These are phyloP conservation scores for Anthracocystis panici-leucophaei DNA, from an alignment of 1,284 basidiomycete genomes.

Conservation along the genomic window DNA sequence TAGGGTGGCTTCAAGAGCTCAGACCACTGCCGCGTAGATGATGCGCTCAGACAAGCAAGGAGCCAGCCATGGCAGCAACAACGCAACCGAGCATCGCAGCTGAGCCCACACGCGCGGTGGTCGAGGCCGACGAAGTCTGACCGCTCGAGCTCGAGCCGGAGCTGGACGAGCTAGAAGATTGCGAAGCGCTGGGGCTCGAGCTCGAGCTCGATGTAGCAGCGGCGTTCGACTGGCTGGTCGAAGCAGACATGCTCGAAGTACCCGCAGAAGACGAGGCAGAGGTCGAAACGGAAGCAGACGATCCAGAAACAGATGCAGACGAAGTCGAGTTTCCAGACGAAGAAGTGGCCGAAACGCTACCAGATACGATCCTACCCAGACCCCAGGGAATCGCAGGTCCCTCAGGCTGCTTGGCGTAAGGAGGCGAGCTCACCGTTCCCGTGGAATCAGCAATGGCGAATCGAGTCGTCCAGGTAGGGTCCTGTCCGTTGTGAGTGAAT, in stretches of 20 bases:
- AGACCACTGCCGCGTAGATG: neutral
- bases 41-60: conserved; percentile 23
- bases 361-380: conserved; percentile 75
- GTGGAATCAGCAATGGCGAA: conserved; percentile 79
- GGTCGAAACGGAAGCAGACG: conserved; percentile 14
- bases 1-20: neutral
- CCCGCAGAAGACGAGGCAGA: conserved; percentile 14
- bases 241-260: conserved; percentile 11
- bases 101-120: conserved; percentile 20
- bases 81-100: conserved; percentile 41
- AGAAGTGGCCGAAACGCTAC: conserved; percentile 13
- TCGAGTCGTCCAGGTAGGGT: conserved; percentile 80
- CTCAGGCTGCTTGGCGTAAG: conserved; percentile 74
- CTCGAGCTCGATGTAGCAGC: conserved; percentile 14
- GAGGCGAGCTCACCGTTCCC: conserved; percentile 74
- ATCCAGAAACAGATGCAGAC: conserved; percentile 6
- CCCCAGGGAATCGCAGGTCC: conserved; percentile 78
- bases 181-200: conserved; percentile 17
- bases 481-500: conserved; percentile 59
- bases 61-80: conserved; percentile 36
- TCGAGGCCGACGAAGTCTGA: conserved; percentile 27
- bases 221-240: conserved; percentile 14
- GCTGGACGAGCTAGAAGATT: conserved; percentile 15
- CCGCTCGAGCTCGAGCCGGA: conserved; percentile 25
- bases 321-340: conserved; percentile 7